Percentiles rank a stretch among this genome's conserved stretches.
Conservation (phyloP, 192 early-diverging fungal species). For the Coemansia sp. region DNA sequence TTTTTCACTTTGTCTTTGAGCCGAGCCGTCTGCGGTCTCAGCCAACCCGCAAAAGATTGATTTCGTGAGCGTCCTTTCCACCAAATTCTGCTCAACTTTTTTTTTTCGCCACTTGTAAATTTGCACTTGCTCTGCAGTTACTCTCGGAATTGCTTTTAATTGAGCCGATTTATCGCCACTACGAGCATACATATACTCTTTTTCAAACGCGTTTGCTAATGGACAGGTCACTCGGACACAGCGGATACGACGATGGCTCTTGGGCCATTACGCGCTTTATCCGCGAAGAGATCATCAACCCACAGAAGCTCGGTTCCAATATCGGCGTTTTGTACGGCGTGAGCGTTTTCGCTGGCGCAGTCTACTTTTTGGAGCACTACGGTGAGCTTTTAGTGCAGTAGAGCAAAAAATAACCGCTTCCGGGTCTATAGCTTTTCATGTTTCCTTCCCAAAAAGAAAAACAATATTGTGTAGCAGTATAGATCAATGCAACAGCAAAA, state of each 20-base stretch:
- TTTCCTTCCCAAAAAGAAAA: background rate
- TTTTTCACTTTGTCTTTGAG: background rate
- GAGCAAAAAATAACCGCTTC: background rate
- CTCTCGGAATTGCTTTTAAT: background rate
- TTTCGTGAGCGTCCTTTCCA: too few relatives aligned
- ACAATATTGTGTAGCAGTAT: background rate
- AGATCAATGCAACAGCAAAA: background rate
- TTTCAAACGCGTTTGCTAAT: constrained; percentile 4
- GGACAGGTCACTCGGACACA: constrained; percentile 24
- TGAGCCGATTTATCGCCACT: background rate
- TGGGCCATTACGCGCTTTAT: constrained; percentile 53
- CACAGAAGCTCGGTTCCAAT: constrained; percentile 38
- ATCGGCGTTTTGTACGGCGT: constrained; percentile 51
- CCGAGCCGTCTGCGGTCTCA: background rate
- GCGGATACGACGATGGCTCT: constrained; percentile 32
- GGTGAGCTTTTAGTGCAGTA: constrained; percentile 51
- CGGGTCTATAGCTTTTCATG: background rate
- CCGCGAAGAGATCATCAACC: constrained; percentile 45
- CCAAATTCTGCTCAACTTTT: background rate
- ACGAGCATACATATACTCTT: background rate
- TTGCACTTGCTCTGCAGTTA: background rate
- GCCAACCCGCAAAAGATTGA: too few relatives aligned
- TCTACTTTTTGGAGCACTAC: constrained; percentile 49
- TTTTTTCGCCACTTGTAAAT: background rate
- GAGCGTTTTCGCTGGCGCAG: constrained; percentile 49